Conservation (phyloP, 140 eudicot species). For the Oenanthe javanica region DNA sequence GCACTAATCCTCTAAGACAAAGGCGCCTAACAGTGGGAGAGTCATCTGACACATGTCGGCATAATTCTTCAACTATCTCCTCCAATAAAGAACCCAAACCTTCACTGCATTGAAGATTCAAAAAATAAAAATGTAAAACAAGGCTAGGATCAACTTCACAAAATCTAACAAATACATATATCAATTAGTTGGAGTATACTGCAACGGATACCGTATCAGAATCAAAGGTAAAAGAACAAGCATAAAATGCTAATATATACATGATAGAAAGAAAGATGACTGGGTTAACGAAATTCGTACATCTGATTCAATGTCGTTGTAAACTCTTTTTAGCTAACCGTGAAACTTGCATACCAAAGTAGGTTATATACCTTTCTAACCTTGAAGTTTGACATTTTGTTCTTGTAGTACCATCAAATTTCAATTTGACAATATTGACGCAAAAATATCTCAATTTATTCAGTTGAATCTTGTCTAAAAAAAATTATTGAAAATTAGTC, state of each 20-base stretch:
- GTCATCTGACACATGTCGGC: slow-evolving; percentile 89
- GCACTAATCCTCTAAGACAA: slow-evolving; percentile 85
- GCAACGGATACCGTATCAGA: background rate
- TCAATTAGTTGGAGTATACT: background rate
- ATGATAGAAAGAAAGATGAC: background rate
- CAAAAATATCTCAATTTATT: background rate
- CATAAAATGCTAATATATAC: background rate
- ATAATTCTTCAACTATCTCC: slow-evolving; percentile 87
- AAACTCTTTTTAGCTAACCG: background rate
- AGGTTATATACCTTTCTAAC: background rate
- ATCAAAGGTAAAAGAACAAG: background rate
- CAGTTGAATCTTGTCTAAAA: background rate
- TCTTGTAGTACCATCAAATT: background rate
- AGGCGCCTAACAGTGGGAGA: slow-evolving; percentile 97
- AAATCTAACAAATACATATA: slow-evolving; percentile 1
- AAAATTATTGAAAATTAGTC: background rate
- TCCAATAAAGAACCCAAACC: slow-evolving; percentile 65
- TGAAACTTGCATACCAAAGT: too few species aligned
- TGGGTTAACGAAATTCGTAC: background rate
- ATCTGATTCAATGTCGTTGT: background rate
- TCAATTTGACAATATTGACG: background rate
- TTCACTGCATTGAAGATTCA: slow-evolving; percentile 50
- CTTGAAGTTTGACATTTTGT: background rate
- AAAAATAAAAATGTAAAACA: slow-evolving; percentile 1
- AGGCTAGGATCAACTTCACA: slow-evolving; percentile 1